Evolutionary conservation across 371 early-diverging fungal genomes (phyloP), one percentile per base, ranked within the genome.

Genomic region (Mucor velutinosus): DNA sequence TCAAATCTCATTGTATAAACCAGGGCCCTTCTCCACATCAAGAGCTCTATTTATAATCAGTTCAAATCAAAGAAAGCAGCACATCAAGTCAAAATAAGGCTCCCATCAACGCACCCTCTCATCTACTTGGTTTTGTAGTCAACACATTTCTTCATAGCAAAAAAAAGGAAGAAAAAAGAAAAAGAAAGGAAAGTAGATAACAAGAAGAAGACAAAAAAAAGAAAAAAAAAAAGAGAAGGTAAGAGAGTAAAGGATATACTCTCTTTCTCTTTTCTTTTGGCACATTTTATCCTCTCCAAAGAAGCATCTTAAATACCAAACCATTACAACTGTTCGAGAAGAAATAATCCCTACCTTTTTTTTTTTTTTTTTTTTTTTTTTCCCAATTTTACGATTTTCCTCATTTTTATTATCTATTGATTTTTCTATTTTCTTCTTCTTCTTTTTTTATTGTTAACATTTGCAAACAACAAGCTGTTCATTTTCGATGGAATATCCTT

Each of bases 401-500:
- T 60, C 2, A 35, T 53, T 55, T 25, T 41, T 66, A 60, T 55
- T 53, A 35, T 51, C 23, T 45, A 58, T 29, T 65, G 51, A 51
- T 51, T 56, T 56, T 30, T n/a, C 10, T 30, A 15, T 7, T 21
- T 58, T 35, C 37, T 27, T 60, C 30, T 29, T 45, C 7, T 41
- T 11, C n/a, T 58, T 53, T 55, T 25, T 60, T 66, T 60, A 43
- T 55, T 65, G 49, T 33, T 45, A 19, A 58, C 32, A 58, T 58
- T 29, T n/a, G 43, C 15, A 45, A 41, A 43, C 25, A 27, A 60
- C 2, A 30, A 29, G 7, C 17, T n/a, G 6, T 29, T 32, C 30
- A 32, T 29, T 21, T 11, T 32, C 14, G 11, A 69, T 69, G 70
- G 57, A 60, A 43, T 7, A 29, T 25, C 7, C 43, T 27, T 29